phyloP scores from a whole-genome alignment of 805 yeast genomes.

The Candida hispaniensis region DNA sequence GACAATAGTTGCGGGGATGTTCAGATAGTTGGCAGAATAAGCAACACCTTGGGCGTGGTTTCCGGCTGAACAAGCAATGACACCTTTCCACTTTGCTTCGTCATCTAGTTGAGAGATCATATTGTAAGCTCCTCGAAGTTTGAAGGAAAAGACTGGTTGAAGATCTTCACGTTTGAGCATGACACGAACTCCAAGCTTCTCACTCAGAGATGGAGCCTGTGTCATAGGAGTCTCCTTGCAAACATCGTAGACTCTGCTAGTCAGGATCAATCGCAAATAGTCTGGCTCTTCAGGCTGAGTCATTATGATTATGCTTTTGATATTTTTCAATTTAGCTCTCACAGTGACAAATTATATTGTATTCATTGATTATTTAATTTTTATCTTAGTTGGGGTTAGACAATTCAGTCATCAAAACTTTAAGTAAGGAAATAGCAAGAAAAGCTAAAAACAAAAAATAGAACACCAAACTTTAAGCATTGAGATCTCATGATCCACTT shows the following conservation, averaged over 20 bases:
- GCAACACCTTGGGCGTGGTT: slow-evolving; percentile 99
- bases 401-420: too few species aligned
- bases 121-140: slow-evolving; percentile 94
- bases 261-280: slow-evolving; percentile 77
- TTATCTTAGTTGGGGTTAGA: too few species aligned
- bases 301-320: too few species aligned
- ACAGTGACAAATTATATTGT: too few species aligned
- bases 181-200: slow-evolving; percentile 64
- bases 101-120: slow-evolving; percentile 75
- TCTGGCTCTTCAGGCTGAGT: too few species aligned
- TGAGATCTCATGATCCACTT: too few species aligned
- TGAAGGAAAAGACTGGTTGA: slow-evolving; percentile 90
- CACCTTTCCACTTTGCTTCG: slow-evolving; percentile 63
- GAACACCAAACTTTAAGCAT: too few species aligned
- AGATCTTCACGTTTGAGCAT: slow-evolving; percentile 84
- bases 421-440: too few species aligned
- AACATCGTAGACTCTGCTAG: slow-evolving; percentile 91
- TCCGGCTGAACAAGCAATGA: slow-evolving; percentile 97
- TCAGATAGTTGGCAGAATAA: slow-evolving; percentile 70
- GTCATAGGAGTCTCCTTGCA: slow-evolving; percentile 83
- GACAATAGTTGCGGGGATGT: slow-evolving; percentile 90
- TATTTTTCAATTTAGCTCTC: too few species aligned
- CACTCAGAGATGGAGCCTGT: slow-evolving; percentile 62
- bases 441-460: too few species aligned
- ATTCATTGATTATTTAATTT: too few species aligned